These are phyloP conservation scores for Sarocladium brachiariae DNA, from an alignment of 2,329 filamentous ascomycete genomes.

Conservation along the genomic window DNA sequence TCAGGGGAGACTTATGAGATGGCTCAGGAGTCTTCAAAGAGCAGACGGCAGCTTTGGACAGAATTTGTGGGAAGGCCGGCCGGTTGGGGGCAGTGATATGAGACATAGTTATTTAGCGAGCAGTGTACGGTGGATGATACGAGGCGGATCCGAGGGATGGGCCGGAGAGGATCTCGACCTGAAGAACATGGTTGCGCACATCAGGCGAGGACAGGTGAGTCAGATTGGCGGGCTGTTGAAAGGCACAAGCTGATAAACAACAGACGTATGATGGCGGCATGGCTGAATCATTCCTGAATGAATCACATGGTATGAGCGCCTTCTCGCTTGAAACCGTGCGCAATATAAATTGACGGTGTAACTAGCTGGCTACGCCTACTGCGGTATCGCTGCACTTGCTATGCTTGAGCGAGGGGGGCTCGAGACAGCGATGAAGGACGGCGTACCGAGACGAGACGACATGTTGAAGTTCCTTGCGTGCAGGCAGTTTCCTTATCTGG, in stretches of 20 bases:
- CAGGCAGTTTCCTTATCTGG: slow-evolving; percentile 57
- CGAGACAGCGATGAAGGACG: slow-evolving; percentile 26
- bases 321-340: slow-evolving; percentile 22
- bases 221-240: slow-evolving; percentile 14
- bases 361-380: slow-evolving; percentile 74
- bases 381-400: slow-evolving; percentile 69
- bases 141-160: slow-evolving; percentile 41
- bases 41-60: slow-evolving; percentile 89
- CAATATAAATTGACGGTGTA: neutral
- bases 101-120: slow-evolving; percentile 83
- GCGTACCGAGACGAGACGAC: slow-evolving; percentile 24
- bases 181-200: slow-evolving; percentile 60
- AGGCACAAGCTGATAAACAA: neutral
- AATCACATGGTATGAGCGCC: slow-evolving; percentile 82
- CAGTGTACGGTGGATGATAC: slow-evolving; percentile 73
- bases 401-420: slow-evolving; percentile 55
- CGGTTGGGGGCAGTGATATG: slow-evolving; percentile 79
- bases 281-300: slow-evolving; percentile 68
- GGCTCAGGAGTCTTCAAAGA: slow-evolving; percentile 72
- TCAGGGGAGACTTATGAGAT: slow-evolving; percentile 59
- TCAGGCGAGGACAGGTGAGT: slow-evolving; percentile 53
- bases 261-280: slow-evolving; percentile 82
- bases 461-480: slow-evolving; percentile 52
- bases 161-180: slow-evolving; percentile 69
- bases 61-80: slow-evolving; percentile 49